Conservation (phyloP, 495 filamentous ascomycete genomes). For the Penicillium odoratum region DNA sequence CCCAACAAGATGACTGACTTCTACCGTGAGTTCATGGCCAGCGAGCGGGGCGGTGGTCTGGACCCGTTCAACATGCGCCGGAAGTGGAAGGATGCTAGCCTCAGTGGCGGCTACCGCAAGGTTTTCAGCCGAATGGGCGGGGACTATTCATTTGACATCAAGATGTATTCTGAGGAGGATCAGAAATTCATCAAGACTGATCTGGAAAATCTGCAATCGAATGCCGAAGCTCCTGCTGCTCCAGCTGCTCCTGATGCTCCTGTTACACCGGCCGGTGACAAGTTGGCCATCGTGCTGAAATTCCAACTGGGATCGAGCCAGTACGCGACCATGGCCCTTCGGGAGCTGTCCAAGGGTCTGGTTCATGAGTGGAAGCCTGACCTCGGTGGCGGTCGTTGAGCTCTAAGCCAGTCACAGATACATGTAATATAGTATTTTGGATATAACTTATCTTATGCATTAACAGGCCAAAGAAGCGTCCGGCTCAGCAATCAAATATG, state of each 20-base stretch:
- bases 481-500: background rate
- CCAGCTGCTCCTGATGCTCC: conserved; percentile 1
- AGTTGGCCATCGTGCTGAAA: conserved; percentile 81
- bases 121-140: conserved; percentile 64
- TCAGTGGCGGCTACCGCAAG: conserved; percentile 88
- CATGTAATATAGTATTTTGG: background rate
- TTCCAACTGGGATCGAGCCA: conserved; percentile 82
- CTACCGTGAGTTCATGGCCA: conserved; percentile 82
- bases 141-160: conserved; percentile 65
- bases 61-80: conserved; percentile 88
- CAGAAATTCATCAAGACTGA: conserved; percentile 90
- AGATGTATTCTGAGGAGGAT: conserved; percentile 63
- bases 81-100: conserved; percentile 76
- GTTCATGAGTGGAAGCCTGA: conserved; percentile 66
- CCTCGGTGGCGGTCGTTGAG: conserved; percentile 48
- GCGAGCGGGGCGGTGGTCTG: conserved; percentile 68
- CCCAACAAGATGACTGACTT: conserved; percentile 75
- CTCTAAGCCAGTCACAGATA: background rate
- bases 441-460: background rate
- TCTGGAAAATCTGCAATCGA: conserved; percentile 52
- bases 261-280: conserved; percentile 34
- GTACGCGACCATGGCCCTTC: conserved; percentile 91
- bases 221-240: conserved; percentile 1
- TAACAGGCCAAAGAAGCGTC: background rate
- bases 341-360: conserved; percentile 79